A percentile compares a stretch with the other conserved stretches of the same genome.
phyloP scores from a whole-genome alignment of 768 basidiomycete genomes.

The Leccinum rimulosum region DNA sequence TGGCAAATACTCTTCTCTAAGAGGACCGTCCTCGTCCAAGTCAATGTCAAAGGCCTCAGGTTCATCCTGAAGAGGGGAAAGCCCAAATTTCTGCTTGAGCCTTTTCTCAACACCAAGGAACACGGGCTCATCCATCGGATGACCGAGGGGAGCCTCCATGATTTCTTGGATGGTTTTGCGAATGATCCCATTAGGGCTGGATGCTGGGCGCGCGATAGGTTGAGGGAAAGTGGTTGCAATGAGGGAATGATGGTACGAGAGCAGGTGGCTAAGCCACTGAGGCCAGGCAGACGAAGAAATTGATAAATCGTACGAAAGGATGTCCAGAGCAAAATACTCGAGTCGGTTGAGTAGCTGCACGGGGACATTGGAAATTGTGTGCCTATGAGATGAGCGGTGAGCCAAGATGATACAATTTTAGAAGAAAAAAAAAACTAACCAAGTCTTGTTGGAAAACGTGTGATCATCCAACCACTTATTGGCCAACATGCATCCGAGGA shows the following conservation, averaged over 20 bases:
- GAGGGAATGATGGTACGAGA: conserved; percentile 63
- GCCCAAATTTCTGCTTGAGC: conserved; percentile 49
- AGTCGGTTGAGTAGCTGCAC: conserved; percentile 67
- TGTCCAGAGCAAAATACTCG: conserved; percentile 67
- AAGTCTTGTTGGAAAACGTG: conserved; percentile 87
- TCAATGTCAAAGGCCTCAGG: conserved; percentile 68
- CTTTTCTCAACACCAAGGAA: conserved; percentile 73
- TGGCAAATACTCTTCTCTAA: conserved; percentile 79
- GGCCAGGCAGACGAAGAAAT: conserved; percentile 64
- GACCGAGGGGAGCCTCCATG: conserved; percentile 44
- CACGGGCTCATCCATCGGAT: conserved; percentile 48
- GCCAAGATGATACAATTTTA: neutral
- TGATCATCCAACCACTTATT: conserved; percentile 91
- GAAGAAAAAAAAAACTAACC: conserved; percentile 42
- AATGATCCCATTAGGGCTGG: conserved; percentile 67
- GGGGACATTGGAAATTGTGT: conserved; percentile 76
- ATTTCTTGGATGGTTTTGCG: conserved; percentile 71
- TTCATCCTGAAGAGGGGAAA: conserved; percentile 38
- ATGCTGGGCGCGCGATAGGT: conserved; percentile 75
- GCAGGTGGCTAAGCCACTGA: conserved; percentile 65
- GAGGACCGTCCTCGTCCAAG: conserved; percentile 79
- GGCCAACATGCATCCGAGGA: conserved; percentile 81
- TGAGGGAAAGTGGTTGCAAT: conserved; percentile 60
- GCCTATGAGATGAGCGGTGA: conserved; percentile 45
- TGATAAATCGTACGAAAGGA: conserved; percentile 69